Conservation (phyloP, 2,329 filamentous ascomycete genomes). For the Exserohilum rostratum region DNA sequence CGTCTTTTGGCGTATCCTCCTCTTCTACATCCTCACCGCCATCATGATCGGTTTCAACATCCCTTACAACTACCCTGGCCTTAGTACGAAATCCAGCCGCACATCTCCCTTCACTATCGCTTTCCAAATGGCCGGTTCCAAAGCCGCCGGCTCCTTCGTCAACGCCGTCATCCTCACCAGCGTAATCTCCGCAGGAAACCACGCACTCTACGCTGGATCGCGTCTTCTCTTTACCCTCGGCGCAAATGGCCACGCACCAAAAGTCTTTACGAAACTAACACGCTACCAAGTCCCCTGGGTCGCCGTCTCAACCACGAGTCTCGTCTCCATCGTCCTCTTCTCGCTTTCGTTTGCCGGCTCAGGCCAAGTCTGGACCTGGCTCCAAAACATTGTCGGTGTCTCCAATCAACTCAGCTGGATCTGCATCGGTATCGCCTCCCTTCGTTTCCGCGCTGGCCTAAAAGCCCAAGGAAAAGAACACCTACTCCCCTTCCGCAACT, state of each 20-base stretch:
- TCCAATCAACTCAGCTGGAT: conserved; percentile 62
- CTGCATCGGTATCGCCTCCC: conserved; percentile 61
- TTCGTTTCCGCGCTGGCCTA: conserved; percentile 59
- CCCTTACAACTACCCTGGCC: conserved; percentile 44
- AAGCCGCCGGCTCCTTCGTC: conserved; percentile 66
- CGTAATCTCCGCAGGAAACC: conserved; percentile 64
- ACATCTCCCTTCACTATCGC: conserved; percentile 71
- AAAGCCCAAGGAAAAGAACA: conserved; percentile 56
- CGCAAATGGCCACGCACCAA: conserved; percentile 69
- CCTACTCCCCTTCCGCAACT: conserved; percentile 62
- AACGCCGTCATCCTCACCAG: conserved; percentile 69
- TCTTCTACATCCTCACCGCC: conserved; percentile 52
- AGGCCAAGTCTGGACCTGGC: conserved; percentile 62
- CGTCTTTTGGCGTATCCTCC: conserved; percentile 68
- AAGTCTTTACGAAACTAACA: conserved; percentile 64
- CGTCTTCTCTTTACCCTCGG: conserved; percentile 62
- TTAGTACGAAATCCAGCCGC: conserved; percentile 43
- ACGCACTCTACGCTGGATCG: conserved; percentile 61
- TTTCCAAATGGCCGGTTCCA: conserved; percentile 66
- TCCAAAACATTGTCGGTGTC: conserved; percentile 70
- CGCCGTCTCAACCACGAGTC: conserved; percentile 41
- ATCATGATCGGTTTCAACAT: conserved; percentile 53
- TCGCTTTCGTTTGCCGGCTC: conserved; percentile 53
- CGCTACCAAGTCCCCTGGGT: conserved; percentile 51
- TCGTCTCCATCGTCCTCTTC: conserved; percentile 50